phyloP scores from a whole-genome alignment of 495 filamentous ascomycete genomes.

The Neurospora tetrasperma region DNA sequence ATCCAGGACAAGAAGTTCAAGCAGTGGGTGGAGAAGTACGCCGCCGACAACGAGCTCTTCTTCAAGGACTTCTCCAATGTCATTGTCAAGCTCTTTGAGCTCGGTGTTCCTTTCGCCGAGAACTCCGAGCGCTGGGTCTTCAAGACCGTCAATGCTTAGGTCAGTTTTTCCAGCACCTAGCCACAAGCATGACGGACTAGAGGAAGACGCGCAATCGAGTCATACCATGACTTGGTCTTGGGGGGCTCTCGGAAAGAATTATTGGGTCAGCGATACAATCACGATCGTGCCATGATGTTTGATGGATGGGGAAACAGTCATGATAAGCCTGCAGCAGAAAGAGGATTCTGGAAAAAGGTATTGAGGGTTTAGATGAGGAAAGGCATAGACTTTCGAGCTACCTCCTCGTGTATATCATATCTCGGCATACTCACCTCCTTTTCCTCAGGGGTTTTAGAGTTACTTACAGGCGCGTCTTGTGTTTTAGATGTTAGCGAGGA shows the following conservation, averaged over 20 bases:
- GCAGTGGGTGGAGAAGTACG: slow-evolving; percentile 78
- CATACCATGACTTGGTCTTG: neutral
- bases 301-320: neutral
- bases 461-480: neutral
- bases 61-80: slow-evolving; percentile 86
- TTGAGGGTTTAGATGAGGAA: neutral
- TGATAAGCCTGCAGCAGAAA: neutral
- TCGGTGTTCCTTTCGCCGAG: slow-evolving; percentile 80
- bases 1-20: slow-evolving; percentile 83
- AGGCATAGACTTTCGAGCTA: neutral
- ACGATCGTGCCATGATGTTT: neutral
- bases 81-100: slow-evolving; percentile 76
- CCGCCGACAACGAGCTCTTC: slow-evolving; percentile 82
- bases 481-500: neutral
- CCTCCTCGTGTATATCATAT: neutral
- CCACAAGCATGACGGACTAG: neutral
- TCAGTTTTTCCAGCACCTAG: neutral
- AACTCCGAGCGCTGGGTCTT: slow-evolving; percentile 59
- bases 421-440: neutral
- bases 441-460: neutral
- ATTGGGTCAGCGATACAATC: neutral
- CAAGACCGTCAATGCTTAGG: slow-evolving; percentile 44
- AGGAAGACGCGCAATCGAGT: neutral
- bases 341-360: neutral
- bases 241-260: neutral